Evolutionary conservation across 2,329 filamentous ascomycete genomes (phyloP), one percentile per base, ranked within the genome.

Genomic region (Fusarium sulawesiense): DNA sequence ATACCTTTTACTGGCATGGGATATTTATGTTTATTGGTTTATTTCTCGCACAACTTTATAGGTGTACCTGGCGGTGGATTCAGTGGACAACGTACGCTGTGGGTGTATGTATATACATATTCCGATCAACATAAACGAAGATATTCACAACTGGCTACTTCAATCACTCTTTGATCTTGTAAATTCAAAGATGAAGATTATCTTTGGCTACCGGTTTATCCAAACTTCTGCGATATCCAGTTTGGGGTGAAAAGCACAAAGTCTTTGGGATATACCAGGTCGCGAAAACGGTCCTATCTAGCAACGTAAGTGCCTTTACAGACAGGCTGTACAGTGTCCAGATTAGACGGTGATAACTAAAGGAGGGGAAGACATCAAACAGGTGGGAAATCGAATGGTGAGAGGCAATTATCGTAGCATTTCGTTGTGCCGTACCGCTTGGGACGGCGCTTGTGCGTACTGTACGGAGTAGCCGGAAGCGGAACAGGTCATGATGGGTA

Each of bases 1-100:
- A 74, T 74, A 74, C 72, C 71, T 74, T 70, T 68, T 72, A 57
- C 42, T 58, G 32, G 60, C 60, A 57, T 56, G 46, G 60, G 50
- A 70, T 70, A 54, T 53, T 62, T 62, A 45, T 64, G 45, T 48
- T 58, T 65, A 51, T 68, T 66, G 60, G 23, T 55, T 29, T 56
- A 42, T 59, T 58, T 46, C 25, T 66, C 11, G 21, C 30, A 25
- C 50, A 53, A 27, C 34, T 56, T 37, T 66, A 29, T 56, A 57
- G 50, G 46, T 34, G 54, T 70, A 32, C 46, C 47, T 62, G 53
- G 44, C 37, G 48, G 23, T 45, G 16, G 20, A 41, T 46, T 44
- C 45, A 34, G 55, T 34, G 44, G 68, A 41, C 44, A 56, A 41
- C 27, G 40, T 57, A 51, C 41, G 29, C 32, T 23, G 18, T 51